Base-by-base conservation (phyloP, 768 basidiomycete genomes). In the Mycena galericulata region DNA sequence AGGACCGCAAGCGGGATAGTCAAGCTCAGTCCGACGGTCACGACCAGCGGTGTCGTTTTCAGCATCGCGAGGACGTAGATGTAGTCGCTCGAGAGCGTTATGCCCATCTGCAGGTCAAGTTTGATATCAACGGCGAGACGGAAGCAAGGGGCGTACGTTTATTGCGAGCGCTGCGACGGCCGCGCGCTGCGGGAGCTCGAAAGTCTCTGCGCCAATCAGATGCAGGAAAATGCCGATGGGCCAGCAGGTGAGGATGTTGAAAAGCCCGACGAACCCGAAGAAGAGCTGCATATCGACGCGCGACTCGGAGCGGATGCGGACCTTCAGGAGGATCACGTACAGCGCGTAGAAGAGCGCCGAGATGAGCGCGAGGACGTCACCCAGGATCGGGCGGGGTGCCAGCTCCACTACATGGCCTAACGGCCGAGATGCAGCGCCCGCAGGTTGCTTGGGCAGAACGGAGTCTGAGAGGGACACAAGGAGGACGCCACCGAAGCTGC, bases 11-110 rank as follows among this genome's bases (percentile, higher is more conserved):
- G 83, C 6, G 96, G 97, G 77, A 98, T 98, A 1, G 98, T 98
- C 17, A 99, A 86, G 63, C 93, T 95, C 11, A 99, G 85, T 29
- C 97, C 97, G 61, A 98, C 84, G 0, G 97, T 99, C 20, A 93
- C 97, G 22, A 98, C 94, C 15, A 97, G 82, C 1, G 97, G 97
- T 1, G 96, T 96, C 9, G 97, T 99, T 82, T 97, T 97, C 69
- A 99, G 88, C 96, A 98, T 97, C 3, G 96, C 93, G 22, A 95
- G 75, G 30, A 95, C 89, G 76, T 95, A 95, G 50, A 96, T 76
- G 75, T 92, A 97, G 79, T 98, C 96, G 67, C 92, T 94, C 11
- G 88, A 89, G 34, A 93, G 79, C 0, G 94, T 95, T 73, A 97
- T 94, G 34, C 82, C 80, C 93, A 95, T 96, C 91, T 97, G 70